phyloP scores from a whole-genome alignment of 2,329 filamentous ascomycete species.

The Claviceps monticola region DNA sequence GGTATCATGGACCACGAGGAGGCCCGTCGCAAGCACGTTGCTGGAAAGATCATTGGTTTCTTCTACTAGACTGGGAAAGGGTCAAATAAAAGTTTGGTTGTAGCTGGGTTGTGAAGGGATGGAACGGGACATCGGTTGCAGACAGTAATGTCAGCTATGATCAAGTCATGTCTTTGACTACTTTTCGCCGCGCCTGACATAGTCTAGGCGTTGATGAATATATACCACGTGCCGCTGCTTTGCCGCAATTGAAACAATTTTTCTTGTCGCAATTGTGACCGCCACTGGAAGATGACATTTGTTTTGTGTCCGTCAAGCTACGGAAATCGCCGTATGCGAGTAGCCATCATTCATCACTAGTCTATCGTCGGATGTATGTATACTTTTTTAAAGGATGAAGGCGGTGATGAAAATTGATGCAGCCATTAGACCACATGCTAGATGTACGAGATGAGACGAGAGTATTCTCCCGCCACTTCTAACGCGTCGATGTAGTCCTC shows the following conservation, averaged over 20 bases:
- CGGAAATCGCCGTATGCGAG: no score
- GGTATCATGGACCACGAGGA: slow-evolving; percentile 99
- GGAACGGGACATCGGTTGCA: slow-evolving; percentile 14
- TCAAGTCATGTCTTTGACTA: no score
- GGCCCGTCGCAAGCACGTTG: slow-evolving; percentile 96
- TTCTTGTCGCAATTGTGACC: neutral
- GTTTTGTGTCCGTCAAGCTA: no score
- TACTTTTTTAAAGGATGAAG: no score
- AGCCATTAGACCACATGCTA: no score
- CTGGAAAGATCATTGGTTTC: slow-evolving; percentile 98
- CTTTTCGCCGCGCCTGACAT: slow-evolving; percentile 8
- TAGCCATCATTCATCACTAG: no score
- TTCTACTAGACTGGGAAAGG: slow-evolving; percentile 60
- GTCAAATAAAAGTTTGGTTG: slow-evolving; percentile 18
- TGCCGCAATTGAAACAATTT: slow-evolving; percentile 12
- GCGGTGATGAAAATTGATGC: no score
- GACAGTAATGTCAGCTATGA: slow-evolving; percentile 12
- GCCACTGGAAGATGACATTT: no score
- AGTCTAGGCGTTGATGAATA: slow-evolving; percentile 16
- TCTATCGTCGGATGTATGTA: no score
- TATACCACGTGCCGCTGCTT: slow-evolving; percentile 17
- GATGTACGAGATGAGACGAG: no score
- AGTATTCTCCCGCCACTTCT: no score
- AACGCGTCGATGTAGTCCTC: no score
- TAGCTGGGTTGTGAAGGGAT: slow-evolving; percentile 20